Percentiles rank a stretch among this genome's conserved stretches.
phyloP scores from a whole-genome alignment of 257 asterid species.

The Eustoma russellianum region DNA sequence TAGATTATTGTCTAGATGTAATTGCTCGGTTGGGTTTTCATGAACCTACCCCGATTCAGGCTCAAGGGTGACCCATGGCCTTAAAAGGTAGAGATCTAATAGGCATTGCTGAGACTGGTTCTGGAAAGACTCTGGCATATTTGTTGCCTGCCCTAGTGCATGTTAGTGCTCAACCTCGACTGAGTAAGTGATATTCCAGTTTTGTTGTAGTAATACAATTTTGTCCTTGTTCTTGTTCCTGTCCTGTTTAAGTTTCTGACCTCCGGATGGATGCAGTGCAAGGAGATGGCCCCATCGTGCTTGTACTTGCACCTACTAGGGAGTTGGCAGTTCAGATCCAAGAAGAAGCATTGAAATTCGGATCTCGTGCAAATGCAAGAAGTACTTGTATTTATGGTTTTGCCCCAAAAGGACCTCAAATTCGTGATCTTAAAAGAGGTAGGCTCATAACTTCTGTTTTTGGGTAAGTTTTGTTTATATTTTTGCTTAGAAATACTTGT shows the following conservation, averaged over 20 bases:
- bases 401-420: conserved; percentile 92
- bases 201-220: not conserved
- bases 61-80: conserved; percentile 99
- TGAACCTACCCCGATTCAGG: conserved; percentile 87
- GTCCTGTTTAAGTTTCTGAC: not conserved
- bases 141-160: conserved; percentile 83
- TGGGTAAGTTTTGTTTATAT: conserved; percentile 1
- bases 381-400: conserved; percentile 92
- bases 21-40: conserved; percentile 65
- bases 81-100: conserved; percentile 80
- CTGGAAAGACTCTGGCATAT: conserved; percentile 87
- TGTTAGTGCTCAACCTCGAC: conserved; percentile 76
- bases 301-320: conserved; percentile 88
- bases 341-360: conserved; percentile 73
- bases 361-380: conserved; percentile 51
- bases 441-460: conserved; percentile 2
- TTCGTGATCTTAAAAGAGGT: conserved; percentile 88
- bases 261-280: conserved; percentile 31
- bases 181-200: conserved; percentile 37
- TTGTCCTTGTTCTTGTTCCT: not conserved
- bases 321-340: conserved; percentile 92
- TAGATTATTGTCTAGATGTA: conserved; percentile 77
- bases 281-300: conserved; percentile 82
- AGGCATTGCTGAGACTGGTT: conserved; percentile 97
- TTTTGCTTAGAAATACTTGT: conserved; percentile 4